phyloP scores from a whole-genome alignment of 2,329 filamentous ascomycete species.

The Phialophora macrospora region DNA sequence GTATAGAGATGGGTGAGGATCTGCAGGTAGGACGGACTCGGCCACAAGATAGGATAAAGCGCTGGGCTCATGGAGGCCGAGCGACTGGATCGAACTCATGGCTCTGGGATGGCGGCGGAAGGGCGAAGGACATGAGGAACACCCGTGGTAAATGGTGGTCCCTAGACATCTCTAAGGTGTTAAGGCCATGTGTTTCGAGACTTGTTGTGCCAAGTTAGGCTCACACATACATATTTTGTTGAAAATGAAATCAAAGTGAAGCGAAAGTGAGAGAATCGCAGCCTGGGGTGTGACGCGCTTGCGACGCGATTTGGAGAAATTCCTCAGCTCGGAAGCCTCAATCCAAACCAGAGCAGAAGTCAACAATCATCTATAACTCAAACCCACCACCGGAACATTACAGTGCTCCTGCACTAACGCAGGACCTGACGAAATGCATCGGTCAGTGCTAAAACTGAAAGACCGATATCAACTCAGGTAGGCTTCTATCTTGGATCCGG shows the following conservation, averaged over 20 bases:
- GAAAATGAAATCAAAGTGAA: slow-evolving; percentile 8
- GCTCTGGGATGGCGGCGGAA: slow-evolving; percentile 14
- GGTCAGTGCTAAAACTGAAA: slow-evolving; percentile 47
- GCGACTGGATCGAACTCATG: slow-evolving; percentile 90
- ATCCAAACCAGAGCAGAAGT: neutral
- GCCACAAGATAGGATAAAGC: slow-evolving; percentile 81
- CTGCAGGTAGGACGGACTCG: slow-evolving; percentile 73
- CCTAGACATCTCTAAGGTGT: slow-evolving; percentile 22
- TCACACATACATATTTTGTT: neutral
- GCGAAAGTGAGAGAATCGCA: slow-evolving; percentile 2
- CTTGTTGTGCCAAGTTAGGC: neutral
- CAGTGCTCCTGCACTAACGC: neutral
- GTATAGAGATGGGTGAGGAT: slow-evolving; percentile 71
- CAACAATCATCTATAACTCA: neutral
- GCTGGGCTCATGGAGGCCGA: slow-evolving; percentile 87
- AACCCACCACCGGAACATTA: neutral
- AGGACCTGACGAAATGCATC: slow-evolving; percentile 39
- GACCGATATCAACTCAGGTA: slow-evolving; percentile 53
- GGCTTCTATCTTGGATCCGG: neutral
- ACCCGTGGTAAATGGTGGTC: neutral
- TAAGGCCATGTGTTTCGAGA: slow-evolving; percentile 9
- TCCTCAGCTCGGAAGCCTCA: neutral
- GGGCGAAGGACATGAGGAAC: slow-evolving; percentile 28
- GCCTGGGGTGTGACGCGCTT: slow-evolving; percentile 22
- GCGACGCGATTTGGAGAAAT: slow-evolving; percentile 31